Conservation (phyloP, 495 filamentous ascomycete species). For the Neurospora hispaniola region DNA sequence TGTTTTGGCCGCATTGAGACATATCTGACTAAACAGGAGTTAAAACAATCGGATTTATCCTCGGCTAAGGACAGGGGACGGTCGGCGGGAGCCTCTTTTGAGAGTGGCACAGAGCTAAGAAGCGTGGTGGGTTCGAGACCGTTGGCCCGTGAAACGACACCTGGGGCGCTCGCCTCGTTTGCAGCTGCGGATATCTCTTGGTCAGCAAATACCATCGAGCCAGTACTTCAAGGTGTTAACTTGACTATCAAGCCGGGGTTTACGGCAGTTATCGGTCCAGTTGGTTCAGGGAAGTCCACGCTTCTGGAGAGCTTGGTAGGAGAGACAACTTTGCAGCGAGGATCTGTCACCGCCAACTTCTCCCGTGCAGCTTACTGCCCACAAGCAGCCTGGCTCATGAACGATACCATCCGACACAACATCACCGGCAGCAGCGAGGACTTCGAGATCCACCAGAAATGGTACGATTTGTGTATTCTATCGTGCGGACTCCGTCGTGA, state of each 20-base stretch:
- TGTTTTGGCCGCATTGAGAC: slow-evolving; percentile 49
- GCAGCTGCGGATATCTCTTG: slow-evolving; percentile 1
- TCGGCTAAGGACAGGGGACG: background rate
- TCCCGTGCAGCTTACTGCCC: slow-evolving; percentile 29
- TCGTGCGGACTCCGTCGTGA: slow-evolving; percentile 48
- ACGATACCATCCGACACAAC: slow-evolving; percentile 31
- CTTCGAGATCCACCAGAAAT: slow-evolving; percentile 40
- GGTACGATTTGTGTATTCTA: slow-evolving; percentile 48
- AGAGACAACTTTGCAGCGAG: slow-evolving; percentile 22
- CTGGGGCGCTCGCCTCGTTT: background rate
- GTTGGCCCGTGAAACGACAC: background rate
- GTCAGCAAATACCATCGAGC: background rate
- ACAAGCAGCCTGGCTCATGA: slow-evolving; percentile 33
- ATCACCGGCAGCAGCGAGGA: slow-evolving; percentile 21
- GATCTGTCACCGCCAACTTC: slow-evolving; percentile 21
- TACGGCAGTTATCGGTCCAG: slow-evolving; percentile 27
- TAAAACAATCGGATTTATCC: background rate
- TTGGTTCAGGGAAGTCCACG: slow-evolving; percentile 34
- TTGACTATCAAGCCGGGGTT: slow-evolving; percentile 1
- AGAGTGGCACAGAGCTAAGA: background rate
- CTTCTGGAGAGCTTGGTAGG: slow-evolving; percentile 28
- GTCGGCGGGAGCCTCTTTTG: background rate
- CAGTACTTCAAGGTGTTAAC: background rate
- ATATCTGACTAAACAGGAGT: slow-evolving; percentile 11
- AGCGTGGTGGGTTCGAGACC: background rate